These are phyloP conservation scores for Microstegium vimineum DNA, from an alignment of 176 grass and related monocot genomes.

Conservation along the genomic window DNA sequence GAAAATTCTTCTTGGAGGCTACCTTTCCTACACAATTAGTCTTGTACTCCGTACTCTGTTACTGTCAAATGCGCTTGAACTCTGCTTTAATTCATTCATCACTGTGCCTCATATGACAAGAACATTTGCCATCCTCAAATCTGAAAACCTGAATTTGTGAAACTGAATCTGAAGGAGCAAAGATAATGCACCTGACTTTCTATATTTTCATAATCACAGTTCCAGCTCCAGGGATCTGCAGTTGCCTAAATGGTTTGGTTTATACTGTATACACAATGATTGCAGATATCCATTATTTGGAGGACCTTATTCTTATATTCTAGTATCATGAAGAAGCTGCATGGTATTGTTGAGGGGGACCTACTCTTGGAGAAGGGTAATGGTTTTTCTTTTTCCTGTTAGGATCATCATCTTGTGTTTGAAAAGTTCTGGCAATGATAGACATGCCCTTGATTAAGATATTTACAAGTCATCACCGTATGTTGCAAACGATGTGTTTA, in stretches of 20 bases:
- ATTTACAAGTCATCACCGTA: background rate
- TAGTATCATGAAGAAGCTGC: background rate
- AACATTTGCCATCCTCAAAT: background rate
- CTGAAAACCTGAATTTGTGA: background rate
- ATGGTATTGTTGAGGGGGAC: background rate
- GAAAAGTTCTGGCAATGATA: background rate
- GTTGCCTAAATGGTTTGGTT: background rate
- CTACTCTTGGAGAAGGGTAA: background rate
- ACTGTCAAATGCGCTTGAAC: background rate
- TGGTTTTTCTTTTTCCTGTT: background rate
- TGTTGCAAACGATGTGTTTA: conserved; percentile 12
- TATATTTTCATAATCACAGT: background rate
- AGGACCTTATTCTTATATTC: background rate
- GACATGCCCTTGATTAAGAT: background rate
- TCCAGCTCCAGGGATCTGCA: background rate
- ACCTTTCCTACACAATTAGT: background rate
- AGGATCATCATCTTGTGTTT: conserved; percentile 9
- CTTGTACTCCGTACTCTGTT: background rate
- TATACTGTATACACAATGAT: background rate
- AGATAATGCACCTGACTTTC: background rate
- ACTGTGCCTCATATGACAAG: background rate
- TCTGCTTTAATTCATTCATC: background rate
- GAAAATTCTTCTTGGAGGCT: background rate
- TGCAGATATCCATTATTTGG: background rate
- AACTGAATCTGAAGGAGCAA: background rate